Evolutionary conservation across 768 basidiomycete species (phyloP), one percentile per base, ranked within the genome.

Genomic region (Coprinopsis marcescibilis): DNA sequence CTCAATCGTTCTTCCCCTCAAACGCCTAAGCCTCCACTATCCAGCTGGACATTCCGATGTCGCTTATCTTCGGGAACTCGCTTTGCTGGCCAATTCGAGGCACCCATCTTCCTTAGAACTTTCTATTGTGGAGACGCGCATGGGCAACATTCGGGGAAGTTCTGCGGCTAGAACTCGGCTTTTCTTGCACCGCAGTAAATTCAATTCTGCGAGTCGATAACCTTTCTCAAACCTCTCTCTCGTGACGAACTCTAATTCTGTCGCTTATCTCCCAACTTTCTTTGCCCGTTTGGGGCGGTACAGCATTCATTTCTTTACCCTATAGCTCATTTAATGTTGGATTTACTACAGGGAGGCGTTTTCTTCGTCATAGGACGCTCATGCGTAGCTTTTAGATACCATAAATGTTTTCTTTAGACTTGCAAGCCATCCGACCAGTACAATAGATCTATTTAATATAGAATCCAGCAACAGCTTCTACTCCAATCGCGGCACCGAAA

Each of bases 91-190:
- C 42, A 44, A 44, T 32, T 27, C 41, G 11, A 11, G 20, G 46
- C n/a, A 23, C 13, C 35, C 34, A 3, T 25, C 24, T 21, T 34
- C 41, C 5, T 32, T 49, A 8, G 35, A 49, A 15, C 34, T 49
- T 15, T 44, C 24, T 8, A 44, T 49, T n/a, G 23, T 43, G 25
- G 48, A 49, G 43, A 27, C 42, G 25, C 20, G 48, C 17, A 15
- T 32, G 34, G 48, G 48, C 15, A 49, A 49, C 25, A 8, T 49
- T 20, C 48, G 48, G 6, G 48, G 48, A 36, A 49, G 48, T 32
- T 49, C 48, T 34, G 48, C 48, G 7, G 47, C 40, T 15, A 29
- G 47, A 29, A 43, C 37, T 26, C 11, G 47, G 14, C 10, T 34
- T 19, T 36, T 42, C 27, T 8, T 43, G 14, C 36, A 42, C 26